Conservation (phyloP, 768 basidiomycete species). For the Dioszegia crocea region DNA sequence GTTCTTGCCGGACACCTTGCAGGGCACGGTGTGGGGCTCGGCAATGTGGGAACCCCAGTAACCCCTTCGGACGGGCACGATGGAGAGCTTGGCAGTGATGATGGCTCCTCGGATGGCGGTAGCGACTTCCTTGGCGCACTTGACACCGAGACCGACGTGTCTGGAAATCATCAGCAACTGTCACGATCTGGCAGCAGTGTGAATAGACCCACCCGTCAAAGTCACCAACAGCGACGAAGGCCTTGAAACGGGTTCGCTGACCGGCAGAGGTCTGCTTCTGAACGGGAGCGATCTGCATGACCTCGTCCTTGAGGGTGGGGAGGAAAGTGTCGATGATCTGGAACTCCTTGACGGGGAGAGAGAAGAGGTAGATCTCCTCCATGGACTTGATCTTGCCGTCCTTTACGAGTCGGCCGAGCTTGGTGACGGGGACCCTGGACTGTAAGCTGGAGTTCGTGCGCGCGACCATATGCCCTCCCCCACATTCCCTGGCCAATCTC, state of each 20-base stretch:
- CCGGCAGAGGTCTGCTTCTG: conserved; percentile 99
- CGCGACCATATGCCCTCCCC: no score
- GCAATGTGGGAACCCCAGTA: conserved; percentile 99
- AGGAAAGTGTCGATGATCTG: conserved; percentile 99
- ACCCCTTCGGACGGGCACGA: conserved; percentile 95
- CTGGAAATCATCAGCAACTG: conserved; percentile 11
- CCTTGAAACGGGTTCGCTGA: conserved; percentile 99
- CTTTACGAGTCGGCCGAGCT: conserved; percentile 97
- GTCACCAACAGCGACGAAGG: conserved; percentile 99
- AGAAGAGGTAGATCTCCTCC: conserved; percentile 99
- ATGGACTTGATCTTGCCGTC: conserved; percentile 99
- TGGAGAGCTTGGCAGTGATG: conserved; percentile 95
- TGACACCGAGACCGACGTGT: conserved; percentile 98
- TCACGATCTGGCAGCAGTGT: background rate
- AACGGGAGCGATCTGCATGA: conserved; percentile 99
- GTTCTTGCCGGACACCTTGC: conserved; percentile 96
- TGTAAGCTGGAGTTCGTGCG: background rate
- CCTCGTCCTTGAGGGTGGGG: conserved; percentile 88
- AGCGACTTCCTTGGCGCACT: conserved; percentile 99
- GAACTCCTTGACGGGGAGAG: conserved; percentile 97
- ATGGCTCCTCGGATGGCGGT: conserved; percentile 99
- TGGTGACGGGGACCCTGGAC: conserved; percentile 90
- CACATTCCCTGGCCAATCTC: background rate
- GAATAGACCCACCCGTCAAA: conserved; percentile 63
- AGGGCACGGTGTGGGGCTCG: conserved; percentile 97